Evolutionary conservation across 2,329 filamentous ascomycete species (phyloP), one percentile per base, ranked within the genome.

Genomic region (Pyrenochaeta sp.): DNA sequence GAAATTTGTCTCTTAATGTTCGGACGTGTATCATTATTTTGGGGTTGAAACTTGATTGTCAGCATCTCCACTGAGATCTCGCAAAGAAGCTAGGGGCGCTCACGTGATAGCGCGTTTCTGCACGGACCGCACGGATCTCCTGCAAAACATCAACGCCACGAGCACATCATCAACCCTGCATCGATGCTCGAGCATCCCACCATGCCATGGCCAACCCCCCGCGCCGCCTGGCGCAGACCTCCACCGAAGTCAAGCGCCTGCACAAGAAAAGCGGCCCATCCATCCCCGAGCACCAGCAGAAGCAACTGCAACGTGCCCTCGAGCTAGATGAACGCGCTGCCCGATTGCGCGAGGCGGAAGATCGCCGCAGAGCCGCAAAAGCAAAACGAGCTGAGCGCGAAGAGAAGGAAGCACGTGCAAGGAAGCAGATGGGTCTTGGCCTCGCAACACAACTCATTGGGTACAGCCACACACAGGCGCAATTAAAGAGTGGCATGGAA

Each of bases 361-460:
- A 63, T 15, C 50, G 61, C 10, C 58, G 60, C 28, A 63, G 60
- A 38, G 42, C 46, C 7, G 58, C 59, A 6, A 66, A 63, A 44
- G 63, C 63, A 52, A 69, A 58, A 46, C 61, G 63, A 13, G 57
- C 62, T 23, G 62, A 67, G 40, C 60, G 48, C 34, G 67, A 72
- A 38, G 47, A 38, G 22, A 69, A 66, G 27, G 69, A 72, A 21
- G 51, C 44, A 8, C 49, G 62, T 9, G 55, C 51, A 3, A 55
- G 69, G 24, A 53, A 56, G 20, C 56, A 61, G 26, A 42, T 60
- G 14, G 71, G 70, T 1, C 48, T 72, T 3, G 65, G 71, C 3
- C 34, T 70, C 14, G 71, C 71, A 6, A 73, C 71, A 5, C 71
- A 74, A 44, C 31, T 72, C 19, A 58, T 65, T 35, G 71, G 71